These are phyloP conservation scores for Stereum hirsutum DNA, from an alignment of 1,284 basidiomycete genomes.

Conservation along the genomic window DNA sequence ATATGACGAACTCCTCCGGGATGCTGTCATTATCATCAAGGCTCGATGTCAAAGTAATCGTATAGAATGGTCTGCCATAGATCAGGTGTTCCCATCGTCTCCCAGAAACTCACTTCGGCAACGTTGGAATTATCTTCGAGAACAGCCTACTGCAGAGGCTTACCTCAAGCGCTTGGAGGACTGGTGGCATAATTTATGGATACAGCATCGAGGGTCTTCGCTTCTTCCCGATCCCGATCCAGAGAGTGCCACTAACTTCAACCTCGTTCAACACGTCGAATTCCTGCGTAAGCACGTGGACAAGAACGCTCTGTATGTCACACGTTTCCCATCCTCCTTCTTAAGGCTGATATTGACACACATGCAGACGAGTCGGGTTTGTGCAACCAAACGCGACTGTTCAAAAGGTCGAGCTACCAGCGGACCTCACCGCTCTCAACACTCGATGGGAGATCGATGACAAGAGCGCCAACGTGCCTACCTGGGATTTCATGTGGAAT, in stretches of 20 bases:
- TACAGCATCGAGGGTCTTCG: constrained; percentile 56
- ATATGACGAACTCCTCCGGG: constrained; percentile 80
- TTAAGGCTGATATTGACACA: constrained; percentile 7
- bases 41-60: constrained; percentile 62
- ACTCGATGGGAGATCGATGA: constrained; percentile 40
- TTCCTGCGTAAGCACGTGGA: constrained; percentile 77
- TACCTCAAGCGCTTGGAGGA: constrained; percentile 78
- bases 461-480: constrained; percentile 28
- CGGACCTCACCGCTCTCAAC: constrained; percentile 36
- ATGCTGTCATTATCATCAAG: constrained; percentile 75
- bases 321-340: not conserved
- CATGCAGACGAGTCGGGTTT: constrained; percentile 46
- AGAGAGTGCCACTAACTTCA: constrained; percentile 62
- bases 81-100: constrained; percentile 72
- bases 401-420: constrained; percentile 29
- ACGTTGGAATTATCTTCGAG: constrained; percentile 36
- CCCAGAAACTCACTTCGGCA: constrained; percentile 60
- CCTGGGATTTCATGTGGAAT: constrained; percentile 72
- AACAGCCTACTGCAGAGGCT: constrained; percentile 56
- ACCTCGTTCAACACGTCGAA: constrained; percentile 66
- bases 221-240: constrained; percentile 68
- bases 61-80: constrained; percentile 62
- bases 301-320: constrained; percentile 73
- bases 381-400: constrained; percentile 31
- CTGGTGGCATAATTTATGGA: constrained; percentile 73